Base-by-base conservation (phyloP, 2,329 filamentous ascomycete genomes). In the Phyllosticta paracitricarpa region DNA sequence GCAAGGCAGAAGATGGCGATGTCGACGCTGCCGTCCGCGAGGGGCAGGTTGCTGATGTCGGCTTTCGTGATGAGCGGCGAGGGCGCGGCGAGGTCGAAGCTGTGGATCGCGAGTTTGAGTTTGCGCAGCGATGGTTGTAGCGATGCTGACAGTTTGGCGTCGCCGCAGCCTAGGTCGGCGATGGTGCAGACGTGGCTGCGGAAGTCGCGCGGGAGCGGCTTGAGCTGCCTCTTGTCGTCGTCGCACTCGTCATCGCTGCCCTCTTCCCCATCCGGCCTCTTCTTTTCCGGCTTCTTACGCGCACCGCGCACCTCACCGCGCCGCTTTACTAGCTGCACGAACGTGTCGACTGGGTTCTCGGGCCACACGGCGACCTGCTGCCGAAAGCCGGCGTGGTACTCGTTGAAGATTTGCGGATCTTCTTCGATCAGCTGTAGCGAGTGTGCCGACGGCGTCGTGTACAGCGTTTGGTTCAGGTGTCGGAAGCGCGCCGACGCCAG, bases 281-380 rank as follows among this genome's bases (percentile, higher is more conserved):
- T 70, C 54, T 67, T 71, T 51, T 66, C 68, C 58, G 76, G 75
- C 65, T 75, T 75, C 64, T 77, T 76, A 68, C 76, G 75, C 65
- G 74, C 75, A 64, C 74, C 65, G 30, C 73, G 71, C 22, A 84
- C 75, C 56, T 81, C 83, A 22, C 82, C 90, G n/a, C 93, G 84
- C 17, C 76, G 71, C 61, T 85, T 81, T 65, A 97, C 85, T 57
- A 87, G 82, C 28, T 77, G 72, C 65, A 97, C 86, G 77, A 96
- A 97, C 62, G 83, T 84, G 73, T 97, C 89, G 55, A 99, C 91
- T 0, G 94, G 94, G 75, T 99, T 99, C 71, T 93, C 89, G 7
- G 94, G 94, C 94, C 94, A 99, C 2, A 92, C 89, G 70, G 90
- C 87, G 63, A 97, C 94, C 77, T 99, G 94, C 59, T 92, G 89